Evolutionary conservation across 148 eudicot genomes (phyloP).

Genomic region (Limonium bicolor): DNA sequence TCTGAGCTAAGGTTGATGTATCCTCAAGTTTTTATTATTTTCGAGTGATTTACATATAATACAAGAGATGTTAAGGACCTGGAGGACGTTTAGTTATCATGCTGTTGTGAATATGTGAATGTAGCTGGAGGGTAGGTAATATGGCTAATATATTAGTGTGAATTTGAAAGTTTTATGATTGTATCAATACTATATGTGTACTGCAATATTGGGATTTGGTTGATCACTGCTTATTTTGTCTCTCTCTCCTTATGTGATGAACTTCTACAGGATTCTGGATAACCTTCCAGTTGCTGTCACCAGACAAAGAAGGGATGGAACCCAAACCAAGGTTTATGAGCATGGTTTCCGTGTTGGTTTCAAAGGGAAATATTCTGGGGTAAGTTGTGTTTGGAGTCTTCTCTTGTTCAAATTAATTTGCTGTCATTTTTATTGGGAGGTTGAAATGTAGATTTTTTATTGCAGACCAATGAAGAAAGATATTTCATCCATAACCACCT

Average conservation of each 20-base stretch:
- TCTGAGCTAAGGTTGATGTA: too few species aligned
- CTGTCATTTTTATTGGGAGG: not conserved
- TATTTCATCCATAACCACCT: slow-evolving; percentile 40
- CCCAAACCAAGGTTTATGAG: slow-evolving; percentile 25
- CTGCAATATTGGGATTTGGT: not conserved
- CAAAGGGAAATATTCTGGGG: slow-evolving; percentile 31
- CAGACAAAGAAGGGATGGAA: slow-evolving; percentile 25
- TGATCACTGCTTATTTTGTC: too few species aligned
- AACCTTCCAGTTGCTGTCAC: slow-evolving; percentile 40
- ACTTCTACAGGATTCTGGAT: slow-evolving; percentile 27
- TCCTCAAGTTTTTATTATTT: too few species aligned
- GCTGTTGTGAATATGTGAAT: too few species aligned
- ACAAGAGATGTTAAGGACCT: too few species aligned
- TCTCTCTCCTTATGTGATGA: slow-evolving; percentile 1
- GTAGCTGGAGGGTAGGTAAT: not conserved
- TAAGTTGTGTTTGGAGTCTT: slow-evolving; percentile 5
- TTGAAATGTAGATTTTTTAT: slow-evolving; percentile 3
- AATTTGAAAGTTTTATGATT: not conserved
- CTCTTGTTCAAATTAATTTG: not conserved
- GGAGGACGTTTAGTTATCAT: too few species aligned
- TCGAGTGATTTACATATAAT: too few species aligned
- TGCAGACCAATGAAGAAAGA: slow-evolving; percentile 31
- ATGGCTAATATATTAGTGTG: not conserved
- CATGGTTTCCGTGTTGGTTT: slow-evolving; percentile 40
- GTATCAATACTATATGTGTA: not conserved